Evolutionary conservation across 2,329 filamentous ascomycete species (phyloP), one percentile per base, ranked within the genome.

Genomic region (Intubia oerlemansii): DNA sequence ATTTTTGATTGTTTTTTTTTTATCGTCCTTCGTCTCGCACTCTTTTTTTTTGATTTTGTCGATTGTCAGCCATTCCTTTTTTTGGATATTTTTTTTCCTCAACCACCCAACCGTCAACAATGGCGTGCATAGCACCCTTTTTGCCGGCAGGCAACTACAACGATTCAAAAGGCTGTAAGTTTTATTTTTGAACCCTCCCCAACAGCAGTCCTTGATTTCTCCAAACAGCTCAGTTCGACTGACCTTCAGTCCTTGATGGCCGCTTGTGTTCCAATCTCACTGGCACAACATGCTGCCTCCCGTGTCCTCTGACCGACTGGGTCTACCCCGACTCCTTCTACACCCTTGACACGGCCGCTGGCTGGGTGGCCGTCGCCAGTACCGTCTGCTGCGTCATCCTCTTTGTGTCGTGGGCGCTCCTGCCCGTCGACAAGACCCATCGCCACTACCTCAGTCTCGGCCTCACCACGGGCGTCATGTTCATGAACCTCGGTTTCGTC

Each of bases 371-470:
- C 37, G 69, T 91, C 11, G 66, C 61, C 8, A 70, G 80, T 31
- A 61, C 82, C 24, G 51, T 74, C 27, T 69, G 76, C 40, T 75
- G 77, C 35, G 43, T 70, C 11, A 85, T 88, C 43, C 56, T 95
- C 32, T 54, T 95, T 11, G 29, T 79, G 5, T 90, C 81, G 5
- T 95, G 82, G 60, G 54, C 68, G 4, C 59, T 75, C 10, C 57
- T 98, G 14, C 84, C 88, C 0, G 68, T 80, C 15, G 81, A 91
- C 41, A 85, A 80, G 55, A 93, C 88, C 6, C 70, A 81, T 44
- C 71, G 84, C 30, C 88, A 98, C 48, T 95, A 95, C 44, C 58
- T 98, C 21, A 93, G 79, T 45, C 75, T 93, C 38, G 88, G 81
- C 46, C 57, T 95, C 29, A 76, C 79, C 5, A 50, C 78, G 25